Base-by-base conservation (phyloP, 2,329 filamentous ascomycete species). In the Spiromastix sp. region DNA sequence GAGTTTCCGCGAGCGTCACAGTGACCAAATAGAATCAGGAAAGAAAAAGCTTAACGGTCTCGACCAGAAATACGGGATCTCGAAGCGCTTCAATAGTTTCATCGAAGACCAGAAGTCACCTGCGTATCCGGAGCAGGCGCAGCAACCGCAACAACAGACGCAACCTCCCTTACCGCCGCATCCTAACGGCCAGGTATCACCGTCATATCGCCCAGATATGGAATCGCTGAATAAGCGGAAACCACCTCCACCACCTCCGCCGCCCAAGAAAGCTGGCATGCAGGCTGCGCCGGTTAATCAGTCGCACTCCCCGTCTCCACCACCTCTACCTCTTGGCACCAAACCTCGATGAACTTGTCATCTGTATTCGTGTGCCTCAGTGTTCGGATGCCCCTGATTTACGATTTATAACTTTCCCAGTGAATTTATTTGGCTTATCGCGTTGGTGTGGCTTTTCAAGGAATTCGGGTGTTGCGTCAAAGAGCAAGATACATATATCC, bases 1-100 rank as follows among this genome's bases (percentile, higher is more conserved):
- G 42, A 44, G 47, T 34, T 82, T 85, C 54, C 75, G 77, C 10
- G 74, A 83, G 51, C 63, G 78, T 18, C 79, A 85, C 47, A 74
- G 78, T 3, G 79, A 79, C 12, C 76, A 83, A 51, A 72, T 82
- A 4, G 70, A 72, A 1, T 60, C 71, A 4, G 79, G 79, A 0
- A 66, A 70, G 47, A 63, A 67, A 48, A 68, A 66, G 13, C 76
- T 77, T 3, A 72, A 70, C 41, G 63, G 60, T 2, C 46, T 79
- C 37, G 73, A 77, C 36, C 70, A 78, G 49, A 79, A 75, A 50
- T 80, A 80, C 45, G 72, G 72, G 3, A 59, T 77, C 33, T 54
- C 61, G 4, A 59, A 66, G 11, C 63, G 61, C 19, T 55, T 72
- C 32, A 70, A 68, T 42, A 61, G 57, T n/a, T 61, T 61, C 40